phyloP scores from a whole-genome alignment of 2,329 filamentous ascomycete species.

The Polytolypa hystricis region DNA sequence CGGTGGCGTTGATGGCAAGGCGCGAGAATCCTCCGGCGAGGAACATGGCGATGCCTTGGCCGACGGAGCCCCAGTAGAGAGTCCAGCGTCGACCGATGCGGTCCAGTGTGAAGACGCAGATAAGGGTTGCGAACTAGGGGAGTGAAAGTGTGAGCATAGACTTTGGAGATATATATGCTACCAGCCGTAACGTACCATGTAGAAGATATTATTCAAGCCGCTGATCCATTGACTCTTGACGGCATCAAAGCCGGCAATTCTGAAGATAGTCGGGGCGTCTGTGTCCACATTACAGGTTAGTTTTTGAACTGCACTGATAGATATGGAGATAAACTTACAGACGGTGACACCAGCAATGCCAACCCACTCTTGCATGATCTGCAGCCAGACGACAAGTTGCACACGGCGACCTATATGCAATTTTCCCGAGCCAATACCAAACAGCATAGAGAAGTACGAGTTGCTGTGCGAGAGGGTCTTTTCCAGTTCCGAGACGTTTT shows the following conservation, averaged over 20 bases:
- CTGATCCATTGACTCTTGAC: slow-evolving; percentile 53
- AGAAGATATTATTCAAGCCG: slow-evolving; percentile 46
- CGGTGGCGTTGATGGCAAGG: slow-evolving; percentile 40
- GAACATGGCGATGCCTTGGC: slow-evolving; percentile 57
- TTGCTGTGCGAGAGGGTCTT: slow-evolving; percentile 41
- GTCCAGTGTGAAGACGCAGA: slow-evolving; percentile 60
- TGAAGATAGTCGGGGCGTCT: slow-evolving; percentile 47
- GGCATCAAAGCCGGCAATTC: slow-evolving; percentile 54
- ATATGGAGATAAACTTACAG: slow-evolving; percentile 23
- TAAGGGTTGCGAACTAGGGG: slow-evolving; percentile 51
- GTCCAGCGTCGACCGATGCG: slow-evolving; percentile 59
- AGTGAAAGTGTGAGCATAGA: slow-evolving; percentile 1
- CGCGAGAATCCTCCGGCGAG: slow-evolving; percentile 53
- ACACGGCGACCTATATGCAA: slow-evolving; percentile 57
- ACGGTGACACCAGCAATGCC: slow-evolving; percentile 60
- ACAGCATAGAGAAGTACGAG: slow-evolving; percentile 55
- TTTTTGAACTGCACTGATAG: background rate
- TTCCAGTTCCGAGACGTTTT: slow-evolving; percentile 52
- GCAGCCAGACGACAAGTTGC: slow-evolving; percentile 59
- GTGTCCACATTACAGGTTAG: slow-evolving; percentile 34
- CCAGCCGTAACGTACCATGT: slow-evolving; percentile 34
- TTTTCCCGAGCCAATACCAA: slow-evolving; percentile 53
- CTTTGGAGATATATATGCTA: background rate
- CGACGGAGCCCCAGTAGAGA: slow-evolving; percentile 55
- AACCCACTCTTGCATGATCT: slow-evolving; percentile 61